These are phyloP conservation scores for Verticillium zaregamsianum DNA, from an alignment of 2,329 filamentous ascomycete genomes.

Conservation along the genomic window DNA sequence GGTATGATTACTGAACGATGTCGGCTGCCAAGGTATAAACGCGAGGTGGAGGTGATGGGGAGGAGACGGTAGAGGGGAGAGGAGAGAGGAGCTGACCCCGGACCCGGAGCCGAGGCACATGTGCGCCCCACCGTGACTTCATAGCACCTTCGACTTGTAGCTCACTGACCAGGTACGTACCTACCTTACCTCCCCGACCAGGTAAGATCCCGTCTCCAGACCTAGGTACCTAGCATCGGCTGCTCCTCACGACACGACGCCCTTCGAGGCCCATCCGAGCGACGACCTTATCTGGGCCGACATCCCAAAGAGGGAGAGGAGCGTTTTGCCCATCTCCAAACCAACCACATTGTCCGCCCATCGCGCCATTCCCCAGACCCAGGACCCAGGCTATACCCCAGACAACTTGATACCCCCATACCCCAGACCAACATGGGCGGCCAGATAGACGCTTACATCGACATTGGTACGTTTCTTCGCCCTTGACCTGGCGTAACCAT, in stretches of 20 bases:
- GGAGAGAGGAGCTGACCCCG: neutral
- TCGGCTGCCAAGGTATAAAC: no score
- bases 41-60: neutral
- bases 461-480: conserved; percentile 50
- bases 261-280: no score
- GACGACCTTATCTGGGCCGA: no score
- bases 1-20: neutral
- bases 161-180: neutral
- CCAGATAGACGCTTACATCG: conserved; percentile 63
- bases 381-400: neutral
- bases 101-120: neutral
- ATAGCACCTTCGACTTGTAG: neutral
- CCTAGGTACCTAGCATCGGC: no score
- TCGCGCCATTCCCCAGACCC: no score
- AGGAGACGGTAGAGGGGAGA: neutral
- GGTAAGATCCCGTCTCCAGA: no score
- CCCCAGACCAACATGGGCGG: conserved; percentile 45
- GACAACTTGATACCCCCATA: neutral
- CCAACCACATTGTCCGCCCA: no score
- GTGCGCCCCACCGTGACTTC: neutral
- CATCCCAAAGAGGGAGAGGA: no score
- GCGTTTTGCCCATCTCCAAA: no score
- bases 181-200: no score
- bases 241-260: no score
- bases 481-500: neutral